Evolutionary conservation across 2,329 filamentous ascomycete species (phyloP).

Genomic region (Chalaropsis ovoidea): DNA sequence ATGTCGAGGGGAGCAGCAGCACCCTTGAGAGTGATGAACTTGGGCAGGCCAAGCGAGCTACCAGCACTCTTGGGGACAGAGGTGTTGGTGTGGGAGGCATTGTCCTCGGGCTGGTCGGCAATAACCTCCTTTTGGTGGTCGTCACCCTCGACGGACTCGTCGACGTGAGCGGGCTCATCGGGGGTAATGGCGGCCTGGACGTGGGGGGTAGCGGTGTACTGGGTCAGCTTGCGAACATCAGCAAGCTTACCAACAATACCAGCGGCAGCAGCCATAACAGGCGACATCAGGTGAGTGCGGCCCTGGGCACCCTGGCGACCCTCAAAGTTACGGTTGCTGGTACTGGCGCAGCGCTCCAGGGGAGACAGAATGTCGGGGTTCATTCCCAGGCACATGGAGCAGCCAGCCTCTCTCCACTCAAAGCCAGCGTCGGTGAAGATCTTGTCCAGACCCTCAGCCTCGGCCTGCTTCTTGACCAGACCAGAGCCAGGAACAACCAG

Average conservation of each 20-base stretch:
- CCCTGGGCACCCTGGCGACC: conserved; percentile 87
- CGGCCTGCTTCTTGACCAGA: conserved; percentile 83
- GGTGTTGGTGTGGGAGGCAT: conserved; percentile 54
- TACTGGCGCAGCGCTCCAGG: conserved; percentile 85
- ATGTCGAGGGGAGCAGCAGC: conserved; percentile 79
- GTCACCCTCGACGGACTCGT: conserved; percentile 44
- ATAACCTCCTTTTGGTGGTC: conserved; percentile 46
- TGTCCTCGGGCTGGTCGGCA: conserved; percentile 52
- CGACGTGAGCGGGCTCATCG: conserved; percentile 39
- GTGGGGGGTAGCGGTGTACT: conserved; percentile 49
- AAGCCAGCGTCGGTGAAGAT: conserved; percentile 88
- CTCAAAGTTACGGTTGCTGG: conserved; percentile 95
- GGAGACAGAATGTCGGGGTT: conserved; percentile 95
- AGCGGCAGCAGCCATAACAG: conserved; percentile 88
- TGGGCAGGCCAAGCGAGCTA: conserved; percentile 58
- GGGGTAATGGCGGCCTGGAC: conserved; percentile 45
- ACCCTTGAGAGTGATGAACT: conserved; percentile 75
- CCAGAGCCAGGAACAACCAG: conserved; percentile 96
- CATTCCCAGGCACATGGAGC: conserved; percentile 99
- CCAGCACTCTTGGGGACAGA: conserved; percentile 38
- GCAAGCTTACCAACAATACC: conserved; percentile 75
- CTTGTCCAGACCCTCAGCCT: conserved; percentile 84
- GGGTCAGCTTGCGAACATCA: conserved; percentile 72
- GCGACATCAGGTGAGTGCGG: conserved; percentile 91
- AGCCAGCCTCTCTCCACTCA: conserved; percentile 95